Base-by-base conservation (phyloP, 805 yeast genomes). In the Komagataella phaffii region DNA sequence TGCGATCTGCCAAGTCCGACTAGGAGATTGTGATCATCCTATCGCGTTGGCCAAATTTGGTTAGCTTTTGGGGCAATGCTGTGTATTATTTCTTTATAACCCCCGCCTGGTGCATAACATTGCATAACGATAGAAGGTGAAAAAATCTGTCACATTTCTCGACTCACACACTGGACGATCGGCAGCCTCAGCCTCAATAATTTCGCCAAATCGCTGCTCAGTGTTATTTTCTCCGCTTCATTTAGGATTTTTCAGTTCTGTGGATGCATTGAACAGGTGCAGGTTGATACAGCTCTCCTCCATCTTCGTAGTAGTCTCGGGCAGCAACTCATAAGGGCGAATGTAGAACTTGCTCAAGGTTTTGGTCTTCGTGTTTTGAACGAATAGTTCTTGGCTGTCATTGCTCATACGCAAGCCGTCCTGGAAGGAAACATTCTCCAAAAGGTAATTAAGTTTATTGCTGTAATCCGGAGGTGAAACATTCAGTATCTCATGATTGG, bases 281-380 rank as follows among this genome's bases (percentile, higher is more conserved):
- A 81, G 62, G 52, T 75, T 75, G 17, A 81, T 61, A 2, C 83
- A 74, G 0, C 77, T 71, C 56, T 81, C 85, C 59, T 80, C 79
- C 24, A 68, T 55, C 5, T 74, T 67, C 53, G 69, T 76, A 55
- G 69, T 75, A 1, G 81, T 67, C 51, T 81, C 85, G 57, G 80
- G 85, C 47, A 81, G 69, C 56, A 80, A 59, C 56, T 81, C 87
- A 62, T 80, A 79, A 10, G 79, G 67, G 53, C 75, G 71, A 48
- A 73, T 58, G 21, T 60, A 65, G 52, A 76, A 68, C 36, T 69
- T 73, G 10, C 62, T 54, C 54, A 68, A 68, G 40, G 57, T 53
- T 49, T 61, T 60, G 7, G 57, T 54, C 3, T 60, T 52, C 51
- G 57, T 61, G 36, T 66, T 62, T 49, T 57, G 51, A 49, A 66